A percentile compares a stretch with the other conserved stretches of the same genome.
These are phyloP conservation scores for Alternaria tenuissima DNA, from an alignment of 2,329 filamentous ascomycete genomes.

Conservation along the genomic window DNA sequence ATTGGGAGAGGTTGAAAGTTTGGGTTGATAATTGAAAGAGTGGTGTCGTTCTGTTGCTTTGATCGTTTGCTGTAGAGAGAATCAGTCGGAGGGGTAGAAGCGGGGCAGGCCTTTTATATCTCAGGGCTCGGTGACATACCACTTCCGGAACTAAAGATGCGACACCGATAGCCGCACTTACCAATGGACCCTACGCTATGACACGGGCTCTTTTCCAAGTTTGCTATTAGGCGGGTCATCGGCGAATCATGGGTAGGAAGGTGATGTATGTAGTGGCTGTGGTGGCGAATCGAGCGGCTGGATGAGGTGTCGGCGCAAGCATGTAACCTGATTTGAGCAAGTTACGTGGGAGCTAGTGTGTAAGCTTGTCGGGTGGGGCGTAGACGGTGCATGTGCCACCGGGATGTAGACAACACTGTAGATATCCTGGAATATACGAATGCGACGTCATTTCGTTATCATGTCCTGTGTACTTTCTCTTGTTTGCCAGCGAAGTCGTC, in stretches of 20 bases:
- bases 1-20: conserved; percentile 14
- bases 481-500: background rate
- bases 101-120: conserved; percentile 28
- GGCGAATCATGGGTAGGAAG: conserved; percentile 13
- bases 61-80: conserved; percentile 18
- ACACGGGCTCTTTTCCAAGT: conserved; percentile 1
- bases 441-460: background rate
- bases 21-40: conserved; percentile 11
- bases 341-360: conserved; percentile 31
- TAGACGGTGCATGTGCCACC: conserved; percentile 8
- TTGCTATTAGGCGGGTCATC: conserved; percentile 15
- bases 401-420: background rate
- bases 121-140: conserved; percentile 18
- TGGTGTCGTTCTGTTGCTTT: conserved; percentile 14
- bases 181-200: conserved; percentile 5
- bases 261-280: conserved; percentile 10
- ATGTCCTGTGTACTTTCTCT: background rate
- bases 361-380: conserved; percentile 12
- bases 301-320: conserved; percentile 16
- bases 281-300: conserved; percentile 18
- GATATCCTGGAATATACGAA: background rate
- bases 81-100: conserved; percentile 20
- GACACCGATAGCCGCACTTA: conserved; percentile 31
- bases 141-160: conserved; percentile 18
- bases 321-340: conserved; percentile 33